A percentile compares a stretch with the other conserved stretches of the same genome.
Evolutionary conservation across 345 rosid species (phyloP).

Genomic region (Carallia pectinifolia): DNA sequence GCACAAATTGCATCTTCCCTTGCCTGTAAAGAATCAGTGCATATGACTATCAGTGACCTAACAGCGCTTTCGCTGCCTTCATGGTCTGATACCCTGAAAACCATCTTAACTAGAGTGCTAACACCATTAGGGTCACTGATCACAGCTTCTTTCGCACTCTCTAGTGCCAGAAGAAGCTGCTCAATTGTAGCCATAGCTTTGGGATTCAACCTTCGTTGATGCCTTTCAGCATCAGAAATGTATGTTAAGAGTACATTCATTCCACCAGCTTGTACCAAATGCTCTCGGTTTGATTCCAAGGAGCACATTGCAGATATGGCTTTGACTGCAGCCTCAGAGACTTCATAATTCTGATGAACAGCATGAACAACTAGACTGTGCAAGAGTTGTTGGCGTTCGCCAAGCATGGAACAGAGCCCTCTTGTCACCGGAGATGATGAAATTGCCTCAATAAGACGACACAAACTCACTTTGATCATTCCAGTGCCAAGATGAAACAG

Average conservation of each 20-base stretch:
- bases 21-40: conserved; percentile 41
- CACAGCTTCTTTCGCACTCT: conserved; percentile 34
- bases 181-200: conserved; percentile 42
- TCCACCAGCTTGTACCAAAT: conserved; percentile 33
- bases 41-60: conserved; percentile 37
- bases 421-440: conserved; percentile 41
- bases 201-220: conserved; percentile 27
- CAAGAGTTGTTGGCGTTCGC: conserved; percentile 23
- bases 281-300: conserved; percentile 36
- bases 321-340: conserved; percentile 30
- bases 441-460: conserved; percentile 40
- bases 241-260: conserved; percentile 33
- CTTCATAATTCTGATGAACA: conserved; percentile 25
- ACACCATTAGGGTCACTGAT: conserved; percentile 37
- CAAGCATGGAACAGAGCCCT: conserved; percentile 35
- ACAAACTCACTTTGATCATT: conserved; percentile 35
- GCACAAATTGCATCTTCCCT: conserved; percentile 46
- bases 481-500: conserved; percentile 38
- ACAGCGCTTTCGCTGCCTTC: conserved; percentile 60
- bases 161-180: conserved; percentile 36
- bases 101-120: conserved; percentile 45
- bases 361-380: conserved; percentile 23
- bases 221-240: conserved; percentile 28
- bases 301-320: conserved; percentile 47
- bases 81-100: conserved; percentile 58